A percentile compares a stretch with the other conserved stretches of the same genome.
Evolutionary conservation across 2,329 filamentous ascomycete species (phyloP).

Genomic region (Reticulascus tulasneorum): DNA sequence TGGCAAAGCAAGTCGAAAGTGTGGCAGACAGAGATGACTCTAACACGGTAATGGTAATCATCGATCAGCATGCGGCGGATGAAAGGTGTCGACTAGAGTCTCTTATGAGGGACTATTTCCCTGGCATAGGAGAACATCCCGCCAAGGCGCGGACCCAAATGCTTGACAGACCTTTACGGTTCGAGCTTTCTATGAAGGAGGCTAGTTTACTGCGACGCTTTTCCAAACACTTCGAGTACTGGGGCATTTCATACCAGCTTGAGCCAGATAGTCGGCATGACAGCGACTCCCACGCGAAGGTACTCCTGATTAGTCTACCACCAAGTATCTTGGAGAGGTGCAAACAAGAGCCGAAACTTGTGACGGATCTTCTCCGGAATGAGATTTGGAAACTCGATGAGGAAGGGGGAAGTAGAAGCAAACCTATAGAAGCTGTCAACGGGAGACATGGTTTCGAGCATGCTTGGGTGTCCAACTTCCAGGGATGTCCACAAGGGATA

Average conservation of each 20-base stretch:
- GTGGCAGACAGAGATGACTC: not conserved
- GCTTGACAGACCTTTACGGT: conserved; percentile 53
- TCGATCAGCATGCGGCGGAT: conserved; percentile 95
- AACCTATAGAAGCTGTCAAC: not conserved
- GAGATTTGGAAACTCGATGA: conserved; percentile 68
- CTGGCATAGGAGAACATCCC: no score
- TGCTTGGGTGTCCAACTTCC: conserved; percentile 59
- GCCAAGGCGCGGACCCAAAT: conserved; percentile 25
- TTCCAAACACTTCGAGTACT: conserved; percentile 57
- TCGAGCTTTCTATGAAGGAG: conserved; percentile 63
- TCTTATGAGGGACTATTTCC: conserved; percentile 58
- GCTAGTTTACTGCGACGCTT: conserved; percentile 50
- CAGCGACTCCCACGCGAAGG: conserved; percentile 12
- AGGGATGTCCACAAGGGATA: conserved; percentile 69
- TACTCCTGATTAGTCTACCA: conserved; percentile 61
- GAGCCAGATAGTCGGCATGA: not conserved
- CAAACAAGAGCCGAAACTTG: conserved; percentile 62
- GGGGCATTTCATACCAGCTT: conserved; percentile 70
- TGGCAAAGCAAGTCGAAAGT: not conserved
- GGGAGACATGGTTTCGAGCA: not conserved
- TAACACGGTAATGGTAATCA: conserved; percentile 61
- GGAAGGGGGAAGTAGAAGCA: conserved; percentile 17
- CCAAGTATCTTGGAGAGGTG: conserved; percentile 73
- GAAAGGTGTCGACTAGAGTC: conserved; percentile 78
- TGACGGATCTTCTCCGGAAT: conserved; percentile 69